phyloP scores from a whole-genome alignment of 1,139 yeast genomes.

The Yamadazyma blattariae region DNA sequence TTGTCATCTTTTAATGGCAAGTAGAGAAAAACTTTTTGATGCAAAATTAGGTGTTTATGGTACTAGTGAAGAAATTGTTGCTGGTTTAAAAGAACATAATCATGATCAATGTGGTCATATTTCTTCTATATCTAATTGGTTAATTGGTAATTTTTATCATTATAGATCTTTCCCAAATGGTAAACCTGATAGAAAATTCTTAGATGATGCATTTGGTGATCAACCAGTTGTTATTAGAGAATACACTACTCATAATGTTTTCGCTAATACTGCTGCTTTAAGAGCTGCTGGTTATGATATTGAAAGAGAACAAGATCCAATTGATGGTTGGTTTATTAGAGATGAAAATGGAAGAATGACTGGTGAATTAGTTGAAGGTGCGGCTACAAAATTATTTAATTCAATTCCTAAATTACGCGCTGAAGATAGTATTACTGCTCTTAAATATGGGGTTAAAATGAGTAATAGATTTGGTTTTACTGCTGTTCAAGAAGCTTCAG shows the following conservation, averaged over 20 bases:
- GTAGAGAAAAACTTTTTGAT: conserved; percentile 14
- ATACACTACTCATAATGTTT: conserved; percentile 20
- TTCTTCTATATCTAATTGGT: conserved; percentile 16
- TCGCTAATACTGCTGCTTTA: conserved; percentile 21
- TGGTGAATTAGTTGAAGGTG: conserved; percentile 22
- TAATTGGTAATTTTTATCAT: conserved; percentile 21
- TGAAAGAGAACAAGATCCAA: conserved; percentile 19
- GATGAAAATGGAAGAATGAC: conserved; percentile 21
- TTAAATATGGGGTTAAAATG: conserved; percentile 21
- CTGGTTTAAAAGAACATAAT: conserved; percentile 9
- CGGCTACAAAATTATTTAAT: conserved; percentile 18
- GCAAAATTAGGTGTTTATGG: conserved; percentile 12
- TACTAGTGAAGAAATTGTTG: conserved; percentile 13
- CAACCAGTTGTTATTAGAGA: conserved; percentile 22
- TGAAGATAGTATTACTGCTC: conserved; percentile 17
- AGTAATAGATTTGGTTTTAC: conserved; percentile 20
- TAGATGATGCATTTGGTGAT: conserved; percentile 22
- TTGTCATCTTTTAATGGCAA: conserved; percentile 15
- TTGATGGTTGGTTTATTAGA: conserved; percentile 21
- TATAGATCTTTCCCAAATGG: conserved; percentile 18
- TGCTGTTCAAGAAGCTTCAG: conserved; percentile 22
- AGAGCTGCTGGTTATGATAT: conserved; percentile 21
- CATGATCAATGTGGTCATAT: conserved; percentile 11
- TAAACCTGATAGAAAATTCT: conserved; percentile 19
- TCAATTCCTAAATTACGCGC: conserved; percentile 17